These are phyloP conservation scores for Microsporum audouinii DNA, from an alignment of 2,329 filamentous ascomycete genomes.

Conservation along the genomic window DNA sequence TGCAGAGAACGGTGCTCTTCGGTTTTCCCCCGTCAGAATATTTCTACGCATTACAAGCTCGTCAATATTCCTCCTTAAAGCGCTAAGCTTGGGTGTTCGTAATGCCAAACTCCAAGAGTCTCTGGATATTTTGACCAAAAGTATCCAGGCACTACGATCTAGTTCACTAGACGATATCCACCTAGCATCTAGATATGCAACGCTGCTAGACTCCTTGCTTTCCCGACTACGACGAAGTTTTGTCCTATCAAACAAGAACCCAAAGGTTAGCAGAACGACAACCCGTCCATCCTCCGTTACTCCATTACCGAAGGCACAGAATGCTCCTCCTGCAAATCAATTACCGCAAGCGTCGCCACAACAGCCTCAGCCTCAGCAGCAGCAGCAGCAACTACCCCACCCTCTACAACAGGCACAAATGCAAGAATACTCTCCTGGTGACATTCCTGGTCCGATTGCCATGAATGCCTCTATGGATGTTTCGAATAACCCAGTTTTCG, in stretches of 20 bases:
- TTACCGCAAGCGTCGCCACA: neutral
- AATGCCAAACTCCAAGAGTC: conserved; percentile 40
- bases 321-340: neutral
- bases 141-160: conserved; percentile 38
- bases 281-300: conserved; percentile 22
- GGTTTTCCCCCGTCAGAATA: conserved; percentile 43
- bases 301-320: conserved; percentile 20
- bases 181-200: conserved; percentile 41
- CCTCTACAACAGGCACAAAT: neutral
- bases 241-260: conserved; percentile 23
- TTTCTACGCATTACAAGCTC: conserved; percentile 45
- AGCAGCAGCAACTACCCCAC: conserved; percentile 1
- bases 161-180: conserved; percentile 44
- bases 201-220: conserved; percentile 38
- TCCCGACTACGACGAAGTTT: conserved; percentile 31
- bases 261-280: conserved; percentile 20
- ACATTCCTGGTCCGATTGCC: neutral
- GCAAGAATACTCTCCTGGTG: neutral
- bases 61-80: conserved; percentile 45
- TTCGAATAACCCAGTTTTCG: conserved; percentile 7
- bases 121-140: conserved; percentile 38
- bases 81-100: conserved; percentile 39
- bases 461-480: conserved; percentile 7
- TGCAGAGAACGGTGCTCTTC: conserved; percentile 36
- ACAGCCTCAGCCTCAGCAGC: neutral